Conservation (phyloP, 2,329 filamentous ascomycete genomes). For the Sarocladiaceae sp. region DNA sequence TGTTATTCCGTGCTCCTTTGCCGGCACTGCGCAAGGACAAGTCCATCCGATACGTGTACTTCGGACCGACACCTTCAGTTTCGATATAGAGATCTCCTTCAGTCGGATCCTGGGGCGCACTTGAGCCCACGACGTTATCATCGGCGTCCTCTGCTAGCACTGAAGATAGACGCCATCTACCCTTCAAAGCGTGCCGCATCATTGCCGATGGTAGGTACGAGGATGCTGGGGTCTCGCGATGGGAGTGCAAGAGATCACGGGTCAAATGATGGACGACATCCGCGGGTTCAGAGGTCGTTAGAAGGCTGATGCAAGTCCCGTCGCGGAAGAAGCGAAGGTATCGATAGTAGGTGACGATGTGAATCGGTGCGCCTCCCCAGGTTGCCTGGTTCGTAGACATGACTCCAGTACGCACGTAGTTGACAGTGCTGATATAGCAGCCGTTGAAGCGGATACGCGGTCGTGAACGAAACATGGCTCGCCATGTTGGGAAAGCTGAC, state of each 20-base stretch:
- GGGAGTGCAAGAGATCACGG: conserved; percentile 58
- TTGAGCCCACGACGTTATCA: conserved; percentile 14
- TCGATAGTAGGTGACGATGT: conserved; percentile 96
- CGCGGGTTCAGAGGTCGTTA: conserved; percentile 76
- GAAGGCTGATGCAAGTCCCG: conserved; percentile 74
- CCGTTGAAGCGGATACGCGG: conserved; percentile 92
- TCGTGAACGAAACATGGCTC: conserved; percentile 71
- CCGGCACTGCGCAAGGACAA: conserved; percentile 64
- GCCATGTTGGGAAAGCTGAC: conserved; percentile 48
- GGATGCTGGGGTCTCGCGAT: conserved; percentile 25
- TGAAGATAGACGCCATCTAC: conserved; percentile 47
- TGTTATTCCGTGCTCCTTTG: conserved; percentile 71
- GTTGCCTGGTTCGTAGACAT: conserved; percentile 65
- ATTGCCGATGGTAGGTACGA: conserved; percentile 39
- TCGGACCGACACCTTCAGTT: conserved; percentile 73
- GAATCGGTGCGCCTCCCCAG: conserved; percentile 72
- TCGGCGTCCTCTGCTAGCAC: conserved; percentile 25
- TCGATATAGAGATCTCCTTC: conserved; percentile 77
- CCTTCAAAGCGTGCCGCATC: conserved; percentile 65
- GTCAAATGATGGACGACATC: conserved; percentile 84
- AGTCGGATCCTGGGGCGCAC: conserved; percentile 10
- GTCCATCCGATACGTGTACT: conserved; percentile 89
- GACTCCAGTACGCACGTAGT: conserved; percentile 83
- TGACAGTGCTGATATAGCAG: conserved; percentile 94
- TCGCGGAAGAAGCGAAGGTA: conserved; percentile 95